Percentiles rank a stretch among this genome's conserved stretches.
Evolutionary conservation across 306 rosid genomes (phyloP).

Genomic region (Sophora flavescens): DNA sequence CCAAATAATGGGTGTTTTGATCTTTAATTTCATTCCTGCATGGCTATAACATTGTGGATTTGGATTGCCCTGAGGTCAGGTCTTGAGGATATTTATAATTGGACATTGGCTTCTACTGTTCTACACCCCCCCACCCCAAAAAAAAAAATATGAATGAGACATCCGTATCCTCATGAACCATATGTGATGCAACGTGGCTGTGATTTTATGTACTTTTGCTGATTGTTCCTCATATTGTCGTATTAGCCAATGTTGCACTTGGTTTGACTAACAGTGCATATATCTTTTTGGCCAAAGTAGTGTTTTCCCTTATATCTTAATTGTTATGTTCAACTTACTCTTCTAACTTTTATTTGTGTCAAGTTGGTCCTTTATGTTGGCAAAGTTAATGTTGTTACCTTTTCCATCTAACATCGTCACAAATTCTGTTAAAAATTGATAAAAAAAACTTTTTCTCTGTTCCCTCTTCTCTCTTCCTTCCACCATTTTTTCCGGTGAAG

Average conservation of each 20-base stretch:
- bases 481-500: too few relatives aligned
- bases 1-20: background rate
- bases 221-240: slow-evolving; percentile 1
- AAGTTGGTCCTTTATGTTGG: too few relatives aligned
- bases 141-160: slow-evolving; percentile 1
- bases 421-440: too few relatives aligned
- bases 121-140: background rate
- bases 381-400: too few relatives aligned
- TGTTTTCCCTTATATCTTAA: too few relatives aligned
- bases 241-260: slow-evolving; percentile 32
- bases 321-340: too few relatives aligned
- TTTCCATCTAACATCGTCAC: too few relatives aligned
- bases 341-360: too few relatives aligned
- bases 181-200: slow-evolving; percentile 17
- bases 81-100: slow-evolving; percentile 22
- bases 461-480: too few relatives aligned
- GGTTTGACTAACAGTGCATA: slow-evolving; percentile 10
- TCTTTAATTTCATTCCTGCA: slow-evolving; percentile 28
- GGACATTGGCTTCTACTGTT: slow-evolving; percentile 10
- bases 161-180: background rate
- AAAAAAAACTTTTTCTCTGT: too few relatives aligned
- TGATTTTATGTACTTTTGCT: slow-evolving; percentile 1
- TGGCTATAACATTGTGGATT: slow-evolving; percentile 8
- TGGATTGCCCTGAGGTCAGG: background rate
- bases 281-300: background rate